These are phyloP conservation scores for Vitis cinerea DNA, from an alignment of 164 flowering plant species.

Conservation along the genomic window DNA sequence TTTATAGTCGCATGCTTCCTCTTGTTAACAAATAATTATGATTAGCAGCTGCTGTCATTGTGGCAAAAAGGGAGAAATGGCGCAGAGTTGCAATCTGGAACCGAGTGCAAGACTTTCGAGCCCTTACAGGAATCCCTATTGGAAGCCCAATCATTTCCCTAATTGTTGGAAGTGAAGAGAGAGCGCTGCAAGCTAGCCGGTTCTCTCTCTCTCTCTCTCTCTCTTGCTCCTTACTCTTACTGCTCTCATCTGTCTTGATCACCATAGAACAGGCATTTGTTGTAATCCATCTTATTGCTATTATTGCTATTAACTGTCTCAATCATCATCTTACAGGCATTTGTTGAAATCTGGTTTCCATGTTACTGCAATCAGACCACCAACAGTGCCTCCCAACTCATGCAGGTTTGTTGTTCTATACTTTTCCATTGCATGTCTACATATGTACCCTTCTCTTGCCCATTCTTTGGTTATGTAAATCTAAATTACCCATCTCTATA, in stretches of 20 bases:
- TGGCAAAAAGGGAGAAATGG: conserved; percentile 83
- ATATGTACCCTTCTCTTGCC: background rate
- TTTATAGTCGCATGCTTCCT: background rate
- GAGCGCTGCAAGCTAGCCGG: conserved; percentile 85
- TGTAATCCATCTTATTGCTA: too few relatives aligned
- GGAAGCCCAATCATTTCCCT: conserved; percentile 83
- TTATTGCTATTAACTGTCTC: conserved; percentile 8
- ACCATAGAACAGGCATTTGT: too few relatives aligned
- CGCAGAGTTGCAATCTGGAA: conserved; percentile 73
- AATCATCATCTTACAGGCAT: conserved; percentile 43
- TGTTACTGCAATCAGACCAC: conserved; percentile 91
- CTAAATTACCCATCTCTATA: background rate
- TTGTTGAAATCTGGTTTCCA: conserved; percentile 79
- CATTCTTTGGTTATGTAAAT: background rate
- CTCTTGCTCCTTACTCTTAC: too few relatives aligned
- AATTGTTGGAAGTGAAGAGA: conserved; percentile 78
- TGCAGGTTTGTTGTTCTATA: conserved; percentile 57
- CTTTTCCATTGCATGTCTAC: background rate
- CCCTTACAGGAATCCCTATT: conserved; percentile 68
- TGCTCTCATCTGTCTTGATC: too few relatives aligned
- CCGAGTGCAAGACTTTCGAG: conserved; percentile 67
- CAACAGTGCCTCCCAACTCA: conserved; percentile 90
- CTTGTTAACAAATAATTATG: conserved; percentile 15
- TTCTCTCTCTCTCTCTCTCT: conserved; percentile 23
- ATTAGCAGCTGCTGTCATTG: conserved; percentile 74